Conservation (phyloP, 495 filamentous ascomycete genomes). For the Aspergillus wentii region DNA sequence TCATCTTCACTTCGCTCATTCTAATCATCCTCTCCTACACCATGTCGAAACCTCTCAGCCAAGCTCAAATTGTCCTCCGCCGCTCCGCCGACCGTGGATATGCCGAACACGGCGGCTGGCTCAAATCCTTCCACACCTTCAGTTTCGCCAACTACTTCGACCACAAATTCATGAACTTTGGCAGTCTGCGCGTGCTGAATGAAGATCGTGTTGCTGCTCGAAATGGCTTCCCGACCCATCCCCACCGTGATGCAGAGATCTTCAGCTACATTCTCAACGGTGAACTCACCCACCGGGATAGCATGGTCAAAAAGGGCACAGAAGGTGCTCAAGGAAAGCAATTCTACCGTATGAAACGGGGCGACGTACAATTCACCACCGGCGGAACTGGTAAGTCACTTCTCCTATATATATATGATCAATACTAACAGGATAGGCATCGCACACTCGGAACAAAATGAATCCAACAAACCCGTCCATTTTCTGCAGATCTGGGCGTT, state of each 20-base stretch:
- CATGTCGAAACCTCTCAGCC: conserved; percentile 52
- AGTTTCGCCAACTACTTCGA: conserved; percentile 71
- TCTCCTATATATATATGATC: neutral
- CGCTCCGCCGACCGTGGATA: conserved; percentile 62
- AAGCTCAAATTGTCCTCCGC: conserved; percentile 61
- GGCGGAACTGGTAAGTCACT: conserved; percentile 56
- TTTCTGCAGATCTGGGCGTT: conserved; percentile 81
- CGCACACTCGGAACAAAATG: conserved; percentile 71
- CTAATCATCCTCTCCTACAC: too few species aligned
- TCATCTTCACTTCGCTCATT: too few species aligned
- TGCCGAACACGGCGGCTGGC: conserved; percentile 73
- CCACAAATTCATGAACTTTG: conserved; percentile 58
- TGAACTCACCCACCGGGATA: conserved; percentile 77
- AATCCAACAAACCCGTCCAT: conserved; percentile 60
- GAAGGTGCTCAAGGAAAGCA: conserved; percentile 45
- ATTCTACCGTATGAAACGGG: conserved; percentile 68
- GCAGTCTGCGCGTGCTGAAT: conserved; percentile 72
- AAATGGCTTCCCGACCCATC: conserved; percentile 74
- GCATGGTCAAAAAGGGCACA: conserved; percentile 58
- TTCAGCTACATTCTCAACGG: conserved; percentile 77
- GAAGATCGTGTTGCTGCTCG: conserved; percentile 69
- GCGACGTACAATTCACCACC: conserved; percentile 80
- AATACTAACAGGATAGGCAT: conserved; percentile 46
- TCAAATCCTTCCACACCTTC: conserved; percentile 83
- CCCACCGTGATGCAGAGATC: conserved; percentile 78